phyloP scores from a whole-genome alignment of 371 early-diverging fungal genomes.

The Mucor mucedo region DNA sequence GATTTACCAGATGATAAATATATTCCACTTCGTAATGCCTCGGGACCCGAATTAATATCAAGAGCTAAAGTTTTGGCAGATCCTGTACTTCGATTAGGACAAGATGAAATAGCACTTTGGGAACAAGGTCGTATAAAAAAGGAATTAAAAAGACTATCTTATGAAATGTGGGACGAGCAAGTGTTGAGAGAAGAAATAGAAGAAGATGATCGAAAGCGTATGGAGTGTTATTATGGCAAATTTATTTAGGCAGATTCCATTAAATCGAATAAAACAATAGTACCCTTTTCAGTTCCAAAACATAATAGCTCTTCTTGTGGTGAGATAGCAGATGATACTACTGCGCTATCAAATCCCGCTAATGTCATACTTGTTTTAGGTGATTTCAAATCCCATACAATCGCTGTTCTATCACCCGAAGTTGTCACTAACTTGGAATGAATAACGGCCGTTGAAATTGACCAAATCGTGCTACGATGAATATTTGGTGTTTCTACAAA shows the following conservation, averaged over 20 bases:
- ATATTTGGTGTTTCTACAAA: constrained; percentile 21
- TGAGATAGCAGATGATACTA: constrained; percentile 21
- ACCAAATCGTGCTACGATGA: constrained; percentile 31
- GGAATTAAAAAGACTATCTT: constrained; percentile 2
- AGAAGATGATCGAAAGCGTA: constrained; percentile 7
- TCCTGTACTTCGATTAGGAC: constrained; percentile 19
- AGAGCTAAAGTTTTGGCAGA: constrained; percentile 24
- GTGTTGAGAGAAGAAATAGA: constrained; percentile 5
- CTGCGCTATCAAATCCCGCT: constrained; percentile 32
- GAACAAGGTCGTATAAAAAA: constrained; percentile 18
- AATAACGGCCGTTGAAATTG: constrained; percentile 23
- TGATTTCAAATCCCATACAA: constrained; percentile 71
- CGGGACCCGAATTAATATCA: constrained; percentile 18
- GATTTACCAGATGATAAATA: constrained; percentile 26
- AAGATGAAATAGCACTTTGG: constrained; percentile 28
- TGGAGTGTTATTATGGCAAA: neutral
- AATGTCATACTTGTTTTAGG: constrained; percentile 17
- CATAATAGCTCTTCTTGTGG: constrained; percentile 26
- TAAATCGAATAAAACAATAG: constrained; percentile 23
- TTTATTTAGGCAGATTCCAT: constrained; percentile 28
- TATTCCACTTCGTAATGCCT: constrained; percentile 20
- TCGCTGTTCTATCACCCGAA: constrained; percentile 72
- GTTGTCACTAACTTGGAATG: constrained; percentile 64
- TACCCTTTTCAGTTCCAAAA: constrained; percentile 31
- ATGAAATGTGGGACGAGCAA: constrained; percentile 17